Conservation (phyloP, 495 filamentous ascomycete genomes). For the Penicillium ucsense region DNA sequence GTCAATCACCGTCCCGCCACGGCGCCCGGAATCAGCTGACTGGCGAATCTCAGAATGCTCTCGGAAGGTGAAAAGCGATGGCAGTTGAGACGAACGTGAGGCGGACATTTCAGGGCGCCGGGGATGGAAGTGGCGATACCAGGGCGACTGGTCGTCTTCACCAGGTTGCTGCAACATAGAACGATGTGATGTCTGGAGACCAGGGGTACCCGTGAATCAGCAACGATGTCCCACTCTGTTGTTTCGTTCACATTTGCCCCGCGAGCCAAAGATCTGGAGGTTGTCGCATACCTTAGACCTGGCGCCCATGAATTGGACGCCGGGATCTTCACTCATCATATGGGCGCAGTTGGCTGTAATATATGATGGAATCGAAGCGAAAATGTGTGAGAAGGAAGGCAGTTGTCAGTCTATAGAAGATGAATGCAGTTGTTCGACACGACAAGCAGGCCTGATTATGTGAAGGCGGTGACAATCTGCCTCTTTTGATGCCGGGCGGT, state of each 20-base stretch:
- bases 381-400: background rate
- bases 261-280: constrained; percentile 2
- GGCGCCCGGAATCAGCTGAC: constrained; percentile 23
- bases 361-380: background rate
- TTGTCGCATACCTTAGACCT: constrained; percentile 29
- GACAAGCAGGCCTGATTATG: constrained; percentile 7
- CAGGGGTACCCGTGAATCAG: constrained; percentile 3
- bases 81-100: constrained; percentile 11
- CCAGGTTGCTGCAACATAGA: constrained; percentile 27
- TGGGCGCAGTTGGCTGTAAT: background rate
- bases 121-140: constrained; percentile 16
- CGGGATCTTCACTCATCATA: constrained; percentile 31
- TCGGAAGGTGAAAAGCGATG: constrained; percentile 28
- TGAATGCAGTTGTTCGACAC: constrained; percentile 3
- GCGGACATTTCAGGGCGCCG: constrained; percentile 7
- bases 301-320: constrained; percentile 30
- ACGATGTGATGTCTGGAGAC: constrained; percentile 26
- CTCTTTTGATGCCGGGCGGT: constrained; percentile 1
- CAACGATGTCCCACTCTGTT: background rate
- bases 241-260: constrained; percentile 16
- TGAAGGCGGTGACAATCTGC: constrained; percentile 9
- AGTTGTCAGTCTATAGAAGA: background rate
- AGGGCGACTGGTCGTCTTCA: constrained; percentile 12
- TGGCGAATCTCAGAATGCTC: constrained; percentile 43
- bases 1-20: constrained; percentile 41